phyloP scores from a whole-genome alignment of 2,329 filamentous ascomycete genomes.

The Sporothrix mexicana region DNA sequence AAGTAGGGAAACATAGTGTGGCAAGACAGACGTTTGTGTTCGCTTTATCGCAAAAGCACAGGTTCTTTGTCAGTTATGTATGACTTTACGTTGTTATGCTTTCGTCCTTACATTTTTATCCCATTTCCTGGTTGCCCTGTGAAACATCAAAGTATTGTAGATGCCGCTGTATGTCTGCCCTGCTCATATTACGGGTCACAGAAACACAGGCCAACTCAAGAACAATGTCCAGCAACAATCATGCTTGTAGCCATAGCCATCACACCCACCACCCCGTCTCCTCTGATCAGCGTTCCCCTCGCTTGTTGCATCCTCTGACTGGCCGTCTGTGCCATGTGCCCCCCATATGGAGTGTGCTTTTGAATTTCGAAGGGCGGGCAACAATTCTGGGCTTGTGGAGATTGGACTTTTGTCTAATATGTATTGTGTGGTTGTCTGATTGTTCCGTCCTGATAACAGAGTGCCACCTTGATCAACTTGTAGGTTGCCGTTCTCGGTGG shows the following conservation, averaged over 20 bases:
- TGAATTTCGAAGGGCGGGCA: not conserved
- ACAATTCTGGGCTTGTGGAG: not conserved
- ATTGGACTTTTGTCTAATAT: not conserved
- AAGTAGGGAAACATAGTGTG: no score
- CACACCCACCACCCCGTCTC: not conserved
- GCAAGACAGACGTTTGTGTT: no score
- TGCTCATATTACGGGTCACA: not conserved
- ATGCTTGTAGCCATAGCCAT: not conserved
- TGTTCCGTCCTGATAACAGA: no score
- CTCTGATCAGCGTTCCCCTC: conserved; percentile 18
- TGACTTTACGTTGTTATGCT: not conserved
- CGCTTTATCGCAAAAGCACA: no score
- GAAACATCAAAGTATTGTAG: no score
- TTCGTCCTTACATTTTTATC: not conserved
- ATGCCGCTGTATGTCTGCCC: not conserved
- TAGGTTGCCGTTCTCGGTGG: no score
- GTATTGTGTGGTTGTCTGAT: no score
- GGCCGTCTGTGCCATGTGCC: not conserved
- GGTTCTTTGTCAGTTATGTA: not conserved
- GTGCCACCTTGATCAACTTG: no score
- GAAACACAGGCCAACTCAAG: not conserved
- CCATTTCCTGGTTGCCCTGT: not conserved
- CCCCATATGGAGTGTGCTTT: not conserved
- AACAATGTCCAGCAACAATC: not conserved
- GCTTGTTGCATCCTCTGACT: conserved; percentile 25